phyloP scores from a whole-genome alignment of 2,329 filamentous ascomycete genomes.

The Colletotrichum chlorophyti region DNA sequence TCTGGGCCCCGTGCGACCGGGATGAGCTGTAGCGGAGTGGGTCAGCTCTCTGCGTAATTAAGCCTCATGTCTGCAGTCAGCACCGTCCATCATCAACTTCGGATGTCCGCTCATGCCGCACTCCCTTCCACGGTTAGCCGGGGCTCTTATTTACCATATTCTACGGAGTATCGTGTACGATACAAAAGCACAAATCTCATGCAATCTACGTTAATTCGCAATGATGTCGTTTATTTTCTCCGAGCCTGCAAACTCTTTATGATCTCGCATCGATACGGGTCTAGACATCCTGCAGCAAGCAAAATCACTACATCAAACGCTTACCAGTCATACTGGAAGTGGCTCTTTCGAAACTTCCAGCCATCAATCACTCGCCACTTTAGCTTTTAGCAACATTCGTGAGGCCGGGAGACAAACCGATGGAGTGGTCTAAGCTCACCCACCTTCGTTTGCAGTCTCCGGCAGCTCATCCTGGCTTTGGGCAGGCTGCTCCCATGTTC shows the following conservation, averaged over 20 bases:
- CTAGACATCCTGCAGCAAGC: background rate
- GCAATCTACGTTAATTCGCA: too few species aligned
- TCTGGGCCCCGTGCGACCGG: background rate
- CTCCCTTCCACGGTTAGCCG: background rate
- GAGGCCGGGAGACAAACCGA: conserved; percentile 6
- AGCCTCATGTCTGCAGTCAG: conserved; percentile 1
- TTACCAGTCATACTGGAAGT: background rate
- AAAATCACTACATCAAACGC: too few species aligned
- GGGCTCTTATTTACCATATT: too few species aligned
- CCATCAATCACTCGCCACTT: conserved; percentile 16
- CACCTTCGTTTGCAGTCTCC: background rate
- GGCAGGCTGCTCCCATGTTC: background rate
- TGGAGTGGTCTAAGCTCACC: conserved; percentile 12
- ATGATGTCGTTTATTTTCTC: too few species aligned
- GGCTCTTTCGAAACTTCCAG: conserved; percentile 11
- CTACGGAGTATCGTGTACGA: too few species aligned
- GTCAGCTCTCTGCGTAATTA: too few species aligned
- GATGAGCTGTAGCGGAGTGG: conserved; percentile 11
- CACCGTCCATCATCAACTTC: background rate
- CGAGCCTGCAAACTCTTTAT: too few species aligned
- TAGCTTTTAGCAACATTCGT: conserved; percentile 18
- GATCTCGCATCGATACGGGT: too few species aligned
- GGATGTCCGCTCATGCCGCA: conserved; percentile 14
- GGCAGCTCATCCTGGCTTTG: background rate
- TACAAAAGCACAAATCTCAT: too few species aligned